Evolutionary conservation across 768 basidiomycete genomes (phyloP).

Genomic region (Amanita polypyramis): DNA sequence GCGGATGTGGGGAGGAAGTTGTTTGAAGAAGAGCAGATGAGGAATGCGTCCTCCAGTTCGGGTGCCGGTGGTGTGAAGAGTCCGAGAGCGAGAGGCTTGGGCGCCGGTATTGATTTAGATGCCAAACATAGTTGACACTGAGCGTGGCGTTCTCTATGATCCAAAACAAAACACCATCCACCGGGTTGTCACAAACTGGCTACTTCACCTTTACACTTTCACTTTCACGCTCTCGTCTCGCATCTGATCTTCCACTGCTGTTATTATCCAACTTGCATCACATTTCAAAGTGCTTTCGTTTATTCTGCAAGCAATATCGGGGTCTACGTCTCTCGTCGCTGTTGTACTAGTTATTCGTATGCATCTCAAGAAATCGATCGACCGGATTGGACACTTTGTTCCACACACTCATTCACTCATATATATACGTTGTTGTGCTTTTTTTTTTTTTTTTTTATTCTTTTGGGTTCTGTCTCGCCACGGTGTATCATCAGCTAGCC

Average conservation of each 20-base stretch:
- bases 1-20: slow-evolving; percentile 57
- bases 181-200: neutral
- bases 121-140: slow-evolving; percentile 21
- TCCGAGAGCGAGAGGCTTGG: slow-evolving; percentile 22
- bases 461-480: neutral
- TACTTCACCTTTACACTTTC: neutral
- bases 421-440: too few relatives aligned
- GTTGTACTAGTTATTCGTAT: slow-evolving; percentile 6
- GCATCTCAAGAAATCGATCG: neutral
- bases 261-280: slow-evolving; percentile 1
- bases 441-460: neutral
- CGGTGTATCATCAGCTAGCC: neutral
- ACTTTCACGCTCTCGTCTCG: neutral
- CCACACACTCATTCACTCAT: neutral
- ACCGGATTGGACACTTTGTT: neutral
- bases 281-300: slow-evolving; percentile 6
- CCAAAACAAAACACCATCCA: neutral
- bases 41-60: slow-evolving; percentile 23
- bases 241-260: neutral
- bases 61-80: slow-evolving; percentile 4
- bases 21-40: slow-evolving; percentile 61
- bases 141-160: neutral
- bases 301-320: slow-evolving; percentile 7
- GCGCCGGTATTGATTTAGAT: slow-evolving; percentile 35
- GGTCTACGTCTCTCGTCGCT: slow-evolving; percentile 1